A percentile compares a stretch with the other conserved stretches of the same genome.
phyloP scores from a whole-genome alignment of 176 grass and related monocot species.

The Oropetium thomaeum region DNA sequence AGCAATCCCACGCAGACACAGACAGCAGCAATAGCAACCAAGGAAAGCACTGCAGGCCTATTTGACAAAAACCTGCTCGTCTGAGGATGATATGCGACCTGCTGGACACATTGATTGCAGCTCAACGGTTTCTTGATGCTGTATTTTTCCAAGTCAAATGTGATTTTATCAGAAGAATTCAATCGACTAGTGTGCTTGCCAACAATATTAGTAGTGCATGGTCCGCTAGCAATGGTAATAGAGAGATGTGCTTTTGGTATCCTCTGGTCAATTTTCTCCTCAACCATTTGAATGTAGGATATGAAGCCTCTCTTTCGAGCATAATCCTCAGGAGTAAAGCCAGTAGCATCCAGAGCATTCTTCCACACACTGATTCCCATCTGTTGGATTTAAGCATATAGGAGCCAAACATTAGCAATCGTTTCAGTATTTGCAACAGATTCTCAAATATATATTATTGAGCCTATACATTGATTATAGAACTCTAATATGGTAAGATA shows the following conservation, averaged over 20 bases:
- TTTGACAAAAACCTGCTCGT: conserved; percentile 49
- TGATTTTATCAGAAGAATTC: conserved; percentile 14
- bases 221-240: conserved; percentile 25
- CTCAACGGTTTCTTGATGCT: conserved; percentile 10
- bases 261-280: conserved; percentile 65
- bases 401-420: neutral
- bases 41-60: conserved; percentile 57
- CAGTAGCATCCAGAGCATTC: conserved; percentile 45
- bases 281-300: conserved; percentile 69
- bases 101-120: conserved; percentile 53
- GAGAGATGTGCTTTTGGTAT: conserved; percentile 32
- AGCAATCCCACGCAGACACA: conserved; percentile 83
- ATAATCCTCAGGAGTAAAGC: conserved; percentile 75
- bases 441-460: neutral
- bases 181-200: conserved; percentile 10
- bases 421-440: conserved; percentile 21
- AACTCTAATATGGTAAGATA: conserved; percentile 13
- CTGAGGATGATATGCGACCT: conserved; percentile 10
- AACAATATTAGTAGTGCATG: conserved; percentile 3
- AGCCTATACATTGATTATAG: neutral
- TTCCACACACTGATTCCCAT: conserved; percentile 73
- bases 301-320: conserved; percentile 48
- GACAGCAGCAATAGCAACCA: conserved; percentile 71
- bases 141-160: conserved; percentile 33
- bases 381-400: conserved; percentile 37